Base-by-base conservation (phyloP, 2,329 filamentous ascomycete species). In the Verticillium nubilum region DNA sequence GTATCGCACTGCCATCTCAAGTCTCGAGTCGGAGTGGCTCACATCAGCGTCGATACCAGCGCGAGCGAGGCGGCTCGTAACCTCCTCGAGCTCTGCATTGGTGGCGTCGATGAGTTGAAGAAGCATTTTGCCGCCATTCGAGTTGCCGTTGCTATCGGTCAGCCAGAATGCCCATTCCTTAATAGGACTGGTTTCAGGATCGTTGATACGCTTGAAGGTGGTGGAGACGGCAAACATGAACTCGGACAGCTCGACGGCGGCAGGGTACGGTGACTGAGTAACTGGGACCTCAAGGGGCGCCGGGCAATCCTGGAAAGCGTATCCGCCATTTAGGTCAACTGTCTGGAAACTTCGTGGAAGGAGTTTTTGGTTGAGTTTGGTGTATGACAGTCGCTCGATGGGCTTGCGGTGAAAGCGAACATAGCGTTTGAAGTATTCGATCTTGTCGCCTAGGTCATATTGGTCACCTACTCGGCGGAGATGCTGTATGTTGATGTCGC, bases 161-260 rank as follows among this genome's bases (percentile, higher is more conserved):
- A 86, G 74, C 83, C 83, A 86, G 69, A 81, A 84, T 5, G 80
- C 77, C 83, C 83, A 86, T 67, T 86, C 83, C 62, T 80, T 79
- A 56, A 85, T 78, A 0, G 82, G 80, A 57, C 75, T 80, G 2
- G 79, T 84, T 58, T 76, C 75, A 0, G 76, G 72, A 62, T 82
- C 78, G 66, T 73, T 80, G 65, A 86, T 80, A 59, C 82, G 74
- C 64, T 79, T 74, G 71, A 81, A 85, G 2, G 82, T 84, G 9
- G 83, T 85, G 1, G 83, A 85, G 5, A 86, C 80, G 47, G 82
- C 82, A 62, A 85, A 85, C 69, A 85, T 79, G 68, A 85, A 82
- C 61, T 83, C 80, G 37, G 80, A 81, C 12, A 81, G 76, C 61
- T 85, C 81, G 59, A 79, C 82, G 1, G 77, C 77, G 3, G 73